Base-by-base conservation (phyloP, 768 basidiomycete genomes). In the Hydnum rufescens region DNA sequence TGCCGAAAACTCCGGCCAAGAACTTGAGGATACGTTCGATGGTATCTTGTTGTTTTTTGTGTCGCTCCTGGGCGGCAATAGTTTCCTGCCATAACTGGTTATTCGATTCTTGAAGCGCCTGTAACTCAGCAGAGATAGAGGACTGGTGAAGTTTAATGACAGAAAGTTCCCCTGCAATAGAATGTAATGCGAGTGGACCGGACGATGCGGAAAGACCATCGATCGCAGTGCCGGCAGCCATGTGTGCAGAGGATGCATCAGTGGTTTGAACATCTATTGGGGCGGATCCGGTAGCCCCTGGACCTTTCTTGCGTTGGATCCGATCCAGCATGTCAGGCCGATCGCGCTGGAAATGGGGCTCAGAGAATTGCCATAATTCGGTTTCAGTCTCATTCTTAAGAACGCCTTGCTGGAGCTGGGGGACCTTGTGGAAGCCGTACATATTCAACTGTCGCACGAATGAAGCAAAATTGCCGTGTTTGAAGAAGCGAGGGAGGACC, bases 11-110 rank as follows among this genome's bases (percentile, higher is more conserved):
- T 8, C 87, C 80, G 5, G 92, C 92, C 52, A 99, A 67, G 66
- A 99, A 97, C 55, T 88, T 83, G 57, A 99, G 74, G 55, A 99
- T 97, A 52, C 86, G 71, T 60, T 95, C 89, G 63, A 97, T 89
- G 22, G 89, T 95, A 63, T 97, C 90, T 61, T 95, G 83, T 58
- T 96, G 90, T 61, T 86, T 90, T 63, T 88, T 80, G 61, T 93
- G 80, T 53, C 78, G 74, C 57, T 80, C 77, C 16, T 89, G 71
- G 1, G 86, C 76, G 30, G 75, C 68, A 58, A 88, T 65, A 1
- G 88, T 80, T 61, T 97, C 90, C 62, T 87, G 78, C 93, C 93
- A 99, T n/a, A 97, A 66, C 22, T 79, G 68, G 57, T 89, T 78
- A 61, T 96, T 96, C 2, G 80, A 82, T 53, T 73, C 71, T 66